These are phyloP conservation scores for Penicillium sp. DNA, from an alignment of 2,329 filamentous ascomycete species.

Conservation along the genomic window DNA sequence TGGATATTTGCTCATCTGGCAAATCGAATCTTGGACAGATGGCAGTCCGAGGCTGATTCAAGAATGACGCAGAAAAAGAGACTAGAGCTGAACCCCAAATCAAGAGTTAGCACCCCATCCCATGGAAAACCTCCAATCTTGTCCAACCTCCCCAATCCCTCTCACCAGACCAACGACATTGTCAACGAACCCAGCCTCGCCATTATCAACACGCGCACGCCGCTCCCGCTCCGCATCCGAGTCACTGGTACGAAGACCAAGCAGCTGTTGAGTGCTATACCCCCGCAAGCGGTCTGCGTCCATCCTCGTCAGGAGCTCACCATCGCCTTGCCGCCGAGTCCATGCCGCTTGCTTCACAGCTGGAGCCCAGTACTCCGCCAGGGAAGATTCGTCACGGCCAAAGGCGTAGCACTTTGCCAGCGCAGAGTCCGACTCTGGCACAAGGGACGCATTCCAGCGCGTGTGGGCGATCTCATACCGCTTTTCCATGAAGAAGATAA, in stretches of 20 bases:
- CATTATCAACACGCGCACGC: conserved; percentile 21
- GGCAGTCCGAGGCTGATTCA: too few relatives aligned
- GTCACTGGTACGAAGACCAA: conserved; percentile 9
- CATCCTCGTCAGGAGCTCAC: conserved; percentile 16
- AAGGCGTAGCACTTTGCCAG: conserved; percentile 25
- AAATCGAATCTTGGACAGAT: background rate
- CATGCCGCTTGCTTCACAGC: conserved; percentile 40
- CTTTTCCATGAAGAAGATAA: conserved; percentile 39
- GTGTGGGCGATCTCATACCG: conserved; percentile 37
- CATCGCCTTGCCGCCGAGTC: conserved; percentile 23
- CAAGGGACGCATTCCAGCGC: conserved; percentile 32
- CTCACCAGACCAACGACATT: conserved; percentile 27
- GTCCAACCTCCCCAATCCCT: conserved; percentile 25
- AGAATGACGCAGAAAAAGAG: too few relatives aligned
- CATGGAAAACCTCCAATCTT: conserved; percentile 23
- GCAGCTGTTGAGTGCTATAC: conserved; percentile 15
- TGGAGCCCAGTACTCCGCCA: conserved; percentile 35
- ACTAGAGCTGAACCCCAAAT: background rate
- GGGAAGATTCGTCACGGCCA: conserved; percentile 26
- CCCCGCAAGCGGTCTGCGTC: conserved; percentile 25
- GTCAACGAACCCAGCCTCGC: conserved; percentile 28
- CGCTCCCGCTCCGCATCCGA: conserved; percentile 25
- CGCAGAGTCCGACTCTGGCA: conserved; percentile 6
- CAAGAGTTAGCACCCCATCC: conserved; percentile 24
- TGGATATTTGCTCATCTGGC: background rate